Conservation (phyloP, 176 grass and related monocot genomes). For the Juncus inflexus region DNA sequence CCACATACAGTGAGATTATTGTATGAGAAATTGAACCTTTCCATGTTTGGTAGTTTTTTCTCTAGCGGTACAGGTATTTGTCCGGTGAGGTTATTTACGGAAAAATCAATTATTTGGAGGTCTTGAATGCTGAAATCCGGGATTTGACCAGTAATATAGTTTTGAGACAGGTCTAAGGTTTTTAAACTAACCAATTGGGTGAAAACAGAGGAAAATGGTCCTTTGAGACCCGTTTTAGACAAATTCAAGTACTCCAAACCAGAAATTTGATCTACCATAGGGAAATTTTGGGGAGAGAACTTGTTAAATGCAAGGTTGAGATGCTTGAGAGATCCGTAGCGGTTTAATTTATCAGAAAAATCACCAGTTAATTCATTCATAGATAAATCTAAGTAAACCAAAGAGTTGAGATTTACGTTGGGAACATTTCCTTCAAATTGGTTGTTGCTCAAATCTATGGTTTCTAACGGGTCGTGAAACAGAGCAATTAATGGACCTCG, state of each 20-base stretch:
- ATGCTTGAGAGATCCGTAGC: constrained; percentile 50
- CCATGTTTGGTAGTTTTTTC: constrained; percentile 48
- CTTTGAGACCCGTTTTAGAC: constrained; percentile 64
- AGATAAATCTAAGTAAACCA: constrained; percentile 79
- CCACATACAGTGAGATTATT: constrained; percentile 93
- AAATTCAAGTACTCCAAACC: constrained; percentile 80
- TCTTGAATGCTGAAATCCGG: constrained; percentile 46
- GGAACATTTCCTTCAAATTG: constrained; percentile 49
- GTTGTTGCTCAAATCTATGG: constrained; percentile 86
- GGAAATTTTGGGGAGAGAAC: constrained; percentile 44
- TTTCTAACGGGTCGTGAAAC: constrained; percentile 48
- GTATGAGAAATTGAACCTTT: constrained; percentile 89
- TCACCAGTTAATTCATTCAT: constrained; percentile 54
- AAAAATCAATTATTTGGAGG: constrained; percentile 68
- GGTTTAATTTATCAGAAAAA: constrained; percentile 32
- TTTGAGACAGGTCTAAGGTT: constrained; percentile 78
- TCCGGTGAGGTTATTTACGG: constrained; percentile 84
- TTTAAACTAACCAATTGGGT: constrained; percentile 52
- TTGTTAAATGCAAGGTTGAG: constrained; percentile 82
- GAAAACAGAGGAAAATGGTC: constrained; percentile 43
- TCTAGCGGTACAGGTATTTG: constrained; percentile 72
- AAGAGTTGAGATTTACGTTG: constrained; percentile 47
- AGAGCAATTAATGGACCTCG: constrained; percentile 27
- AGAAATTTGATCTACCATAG: constrained; percentile 33
- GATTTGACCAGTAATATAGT: constrained; percentile 59